Conservation (phyloP, 805 yeast genomes). For the Yamadazyma tumulicola region DNA sequence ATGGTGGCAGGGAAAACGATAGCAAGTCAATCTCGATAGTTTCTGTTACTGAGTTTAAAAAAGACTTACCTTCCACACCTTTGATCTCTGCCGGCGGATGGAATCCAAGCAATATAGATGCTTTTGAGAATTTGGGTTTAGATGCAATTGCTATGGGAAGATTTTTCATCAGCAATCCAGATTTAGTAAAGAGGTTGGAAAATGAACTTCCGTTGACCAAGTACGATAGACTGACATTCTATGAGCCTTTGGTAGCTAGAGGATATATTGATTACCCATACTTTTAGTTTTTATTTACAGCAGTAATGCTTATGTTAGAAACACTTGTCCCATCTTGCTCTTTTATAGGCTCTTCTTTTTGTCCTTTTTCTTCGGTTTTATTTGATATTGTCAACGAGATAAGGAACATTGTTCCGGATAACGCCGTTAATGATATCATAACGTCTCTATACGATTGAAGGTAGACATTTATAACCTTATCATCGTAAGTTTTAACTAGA, state of each 20-base stretch:
- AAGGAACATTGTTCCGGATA: constrained; percentile 11
- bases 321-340: too few relatives aligned
- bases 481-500: not conserved
- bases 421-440: constrained; percentile 8
- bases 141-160: constrained; percentile 8
- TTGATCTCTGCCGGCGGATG: constrained; percentile 15
- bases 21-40: constrained; percentile 1
- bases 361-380: constrained; percentile 1
- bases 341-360: not conserved
- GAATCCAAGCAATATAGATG: constrained; percentile 6
- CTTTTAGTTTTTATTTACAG: not conserved
- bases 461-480: constrained; percentile 2
- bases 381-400: constrained; percentile 8
- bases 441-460: constrained; percentile 5
- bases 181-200: constrained; percentile 5
- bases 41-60: not conserved
- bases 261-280: constrained; percentile 9
- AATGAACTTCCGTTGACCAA: not conserved
- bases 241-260: constrained; percentile 4
- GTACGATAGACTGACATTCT: constrained; percentile 9
- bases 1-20: constrained; percentile 15
- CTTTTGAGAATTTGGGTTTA: not conserved
- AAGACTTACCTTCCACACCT: constrained; percentile 8
- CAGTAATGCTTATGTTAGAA: not conserved
- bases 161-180: constrained; percentile 8